A percentile compares a stretch with the other conserved stretches of the same genome.
These are phyloP conservation scores for Rubia balearica DNA, from an alignment of 305 asterid species.

Conservation along the genomic window DNA sequence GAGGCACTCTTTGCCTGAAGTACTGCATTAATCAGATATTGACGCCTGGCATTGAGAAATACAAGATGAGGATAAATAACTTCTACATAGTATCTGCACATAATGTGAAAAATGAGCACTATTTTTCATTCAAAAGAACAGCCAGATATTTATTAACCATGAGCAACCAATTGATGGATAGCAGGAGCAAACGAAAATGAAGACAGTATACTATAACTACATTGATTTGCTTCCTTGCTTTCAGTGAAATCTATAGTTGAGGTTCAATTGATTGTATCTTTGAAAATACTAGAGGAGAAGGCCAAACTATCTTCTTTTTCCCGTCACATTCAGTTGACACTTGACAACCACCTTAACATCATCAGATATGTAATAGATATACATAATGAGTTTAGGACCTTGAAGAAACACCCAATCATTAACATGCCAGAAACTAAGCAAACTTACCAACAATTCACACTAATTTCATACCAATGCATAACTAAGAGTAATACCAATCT, in stretches of 20 bases:
- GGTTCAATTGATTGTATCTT: neutral
- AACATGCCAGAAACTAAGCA: neutral
- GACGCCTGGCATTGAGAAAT: conserved; percentile 63
- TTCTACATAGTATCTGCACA: neutral
- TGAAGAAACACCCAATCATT: neutral
- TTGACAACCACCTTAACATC: neutral
- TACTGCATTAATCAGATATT: conserved; percentile 92
- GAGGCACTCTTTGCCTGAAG: conserved; percentile 90
- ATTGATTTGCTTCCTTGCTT: neutral
- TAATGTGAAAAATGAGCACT: neutral
- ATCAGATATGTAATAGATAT: neutral
- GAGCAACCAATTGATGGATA: neutral
- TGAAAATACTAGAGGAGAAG: neutral
- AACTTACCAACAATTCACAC: neutral
- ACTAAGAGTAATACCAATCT: neutral
- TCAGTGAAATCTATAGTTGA: neutral
- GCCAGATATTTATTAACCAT: neutral
- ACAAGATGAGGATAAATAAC: conserved; percentile 10
- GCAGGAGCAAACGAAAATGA: neutral
- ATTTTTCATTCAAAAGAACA: neutral
- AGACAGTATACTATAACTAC: neutral
- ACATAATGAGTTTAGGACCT: neutral
- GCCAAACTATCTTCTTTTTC: neutral
- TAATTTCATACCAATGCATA: neutral
- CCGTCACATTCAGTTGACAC: neutral